Percentiles rank a stretch among this genome's conserved stretches.
phyloP scores from a whole-genome alignment of 108 stramenopile genomes.

The Epithemia pelagica region DNA sequence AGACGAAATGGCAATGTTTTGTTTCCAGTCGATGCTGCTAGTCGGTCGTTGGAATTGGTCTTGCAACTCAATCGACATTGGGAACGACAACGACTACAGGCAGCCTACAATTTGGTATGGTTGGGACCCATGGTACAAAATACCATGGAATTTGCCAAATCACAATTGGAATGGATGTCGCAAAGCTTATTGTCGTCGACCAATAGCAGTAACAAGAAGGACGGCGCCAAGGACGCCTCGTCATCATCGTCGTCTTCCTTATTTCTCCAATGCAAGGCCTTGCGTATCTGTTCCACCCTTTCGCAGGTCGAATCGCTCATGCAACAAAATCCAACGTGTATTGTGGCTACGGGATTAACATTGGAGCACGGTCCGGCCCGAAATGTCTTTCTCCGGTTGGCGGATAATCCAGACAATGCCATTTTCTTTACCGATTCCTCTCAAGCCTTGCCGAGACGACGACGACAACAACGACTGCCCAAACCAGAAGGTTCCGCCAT shows the following conservation, averaged over 20 bases:
- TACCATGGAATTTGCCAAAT: slow-evolving; percentile 81
- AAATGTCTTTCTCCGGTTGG: slow-evolving; percentile 71
- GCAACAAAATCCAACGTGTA: slow-evolving; percentile 49
- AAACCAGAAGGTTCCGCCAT: neutral
- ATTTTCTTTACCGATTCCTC: slow-evolving; percentile 73
- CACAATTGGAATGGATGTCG: slow-evolving; percentile 87
- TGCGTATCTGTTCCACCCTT: slow-evolving; percentile 54
- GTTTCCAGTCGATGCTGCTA: slow-evolving; percentile 83
- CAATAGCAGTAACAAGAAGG: neutral
- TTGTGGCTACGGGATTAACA: slow-evolving; percentile 66
- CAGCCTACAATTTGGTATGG: slow-evolving; percentile 81
- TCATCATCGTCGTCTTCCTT: slow-evolving; percentile 48
- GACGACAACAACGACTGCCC: slow-evolving; percentile 18
- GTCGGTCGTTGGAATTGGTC: slow-evolving; percentile 83
- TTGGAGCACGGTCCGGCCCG: slow-evolving; percentile 80
- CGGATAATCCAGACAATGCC: slow-evolving; percentile 72
- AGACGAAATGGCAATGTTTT: slow-evolving; percentile 90
- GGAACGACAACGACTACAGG: slow-evolving; percentile 63
- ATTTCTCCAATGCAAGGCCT: slow-evolving; percentile 1
- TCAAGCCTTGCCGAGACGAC: slow-evolving; percentile 28
- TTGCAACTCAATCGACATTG: slow-evolving; percentile 77
- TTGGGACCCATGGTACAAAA: slow-evolving; percentile 82
- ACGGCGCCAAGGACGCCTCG: too few relatives aligned
- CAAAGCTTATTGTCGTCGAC: slow-evolving; percentile 27
- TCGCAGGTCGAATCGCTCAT: slow-evolving; percentile 43